phyloP scores from a whole-genome alignment of 768 basidiomycete genomes.

The Lentinula detonsa region DNA sequence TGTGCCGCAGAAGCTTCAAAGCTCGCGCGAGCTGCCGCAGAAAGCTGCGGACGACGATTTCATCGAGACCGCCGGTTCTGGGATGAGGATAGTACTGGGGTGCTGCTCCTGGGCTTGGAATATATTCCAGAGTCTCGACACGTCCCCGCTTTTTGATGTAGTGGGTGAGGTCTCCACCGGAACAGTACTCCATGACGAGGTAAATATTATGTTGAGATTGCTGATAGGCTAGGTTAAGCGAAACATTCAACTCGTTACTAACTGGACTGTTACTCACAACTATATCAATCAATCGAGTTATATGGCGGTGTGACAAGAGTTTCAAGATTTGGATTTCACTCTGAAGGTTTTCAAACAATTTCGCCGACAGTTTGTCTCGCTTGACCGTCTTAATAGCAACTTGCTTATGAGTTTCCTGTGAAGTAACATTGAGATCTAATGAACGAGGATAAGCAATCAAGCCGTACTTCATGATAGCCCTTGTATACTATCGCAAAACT shows the following conservation, averaged over 20 bases:
- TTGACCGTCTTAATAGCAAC: conserved; percentile 96
- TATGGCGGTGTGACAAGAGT: conserved; percentile 85
- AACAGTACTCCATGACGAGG: conserved; percentile 96
- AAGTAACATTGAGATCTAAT: not conserved
- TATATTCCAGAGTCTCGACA: conserved; percentile 82
- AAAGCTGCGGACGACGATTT: conserved; percentile 88
- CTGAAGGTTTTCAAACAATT: conserved; percentile 96
- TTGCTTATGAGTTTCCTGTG: conserved; percentile 66
- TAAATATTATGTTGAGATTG: conserved; percentile 78
- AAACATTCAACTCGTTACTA: not conserved
- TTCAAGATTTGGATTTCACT: conserved; percentile 97
- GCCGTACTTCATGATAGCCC: conserved; percentile 80
- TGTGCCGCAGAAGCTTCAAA: conserved; percentile 83
- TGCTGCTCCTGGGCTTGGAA: conserved; percentile 60
- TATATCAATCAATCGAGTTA: conserved; percentile 90
- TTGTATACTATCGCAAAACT: conserved; percentile 96
- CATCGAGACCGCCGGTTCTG: conserved; percentile 82
- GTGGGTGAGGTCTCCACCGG: conserved; percentile 91
- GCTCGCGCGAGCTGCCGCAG: conserved; percentile 90
- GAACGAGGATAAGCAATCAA: not conserved
- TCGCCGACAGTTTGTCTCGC: conserved; percentile 79
- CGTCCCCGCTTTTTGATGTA: conserved; percentile 98
- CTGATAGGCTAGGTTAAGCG: conserved; percentile 24
- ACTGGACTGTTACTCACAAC: conserved; percentile 46
- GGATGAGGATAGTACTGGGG: conserved; percentile 90